phyloP scores from a whole-genome alignment of 768 basidiomycete genomes.

The Tulasnella sp. region DNA sequence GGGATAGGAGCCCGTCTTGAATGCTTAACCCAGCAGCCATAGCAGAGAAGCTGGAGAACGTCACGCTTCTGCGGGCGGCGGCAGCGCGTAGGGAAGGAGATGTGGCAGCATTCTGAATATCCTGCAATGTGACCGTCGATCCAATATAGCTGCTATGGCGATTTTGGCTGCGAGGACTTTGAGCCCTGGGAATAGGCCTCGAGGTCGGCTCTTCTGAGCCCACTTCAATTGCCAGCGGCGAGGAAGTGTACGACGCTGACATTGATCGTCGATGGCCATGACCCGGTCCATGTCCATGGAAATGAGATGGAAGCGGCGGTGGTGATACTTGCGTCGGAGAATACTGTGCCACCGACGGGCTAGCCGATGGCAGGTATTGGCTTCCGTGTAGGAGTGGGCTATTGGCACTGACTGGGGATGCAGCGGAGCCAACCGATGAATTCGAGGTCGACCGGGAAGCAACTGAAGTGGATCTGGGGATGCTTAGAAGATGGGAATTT shows the following conservation, averaged over 20 bases:
- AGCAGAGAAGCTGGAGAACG: conserved; percentile 33
- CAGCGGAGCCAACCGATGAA: conserved; percentile 13
- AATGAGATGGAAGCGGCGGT: conserved; percentile 5
- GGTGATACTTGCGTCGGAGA: background rate
- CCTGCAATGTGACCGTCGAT: conserved; percentile 9
- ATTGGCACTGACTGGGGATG: conserved; percentile 14
- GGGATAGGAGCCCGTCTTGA: conserved; percentile 6
- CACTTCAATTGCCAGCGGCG: conserved; percentile 15
- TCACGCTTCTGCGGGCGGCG: conserved; percentile 28
- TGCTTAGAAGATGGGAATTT: conserved; percentile 9
- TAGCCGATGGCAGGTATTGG: background rate
- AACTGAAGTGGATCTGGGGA: conserved; percentile 11
- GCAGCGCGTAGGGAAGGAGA: conserved; percentile 16
- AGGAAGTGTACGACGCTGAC: conserved; percentile 30
- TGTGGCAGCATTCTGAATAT: background rate
- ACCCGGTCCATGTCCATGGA: conserved; percentile 12
- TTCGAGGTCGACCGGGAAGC: background rate
- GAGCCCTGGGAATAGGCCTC: background rate
- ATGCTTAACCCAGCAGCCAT: conserved; percentile 13
- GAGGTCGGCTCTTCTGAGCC: background rate
- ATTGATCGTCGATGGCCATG: conserved; percentile 28
- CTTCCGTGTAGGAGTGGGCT: background rate
- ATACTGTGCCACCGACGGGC: background rate
- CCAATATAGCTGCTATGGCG: conserved; percentile 12
- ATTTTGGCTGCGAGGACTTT: conserved; percentile 16